Evolutionary conservation across 2,329 filamentous ascomycete species (phyloP), one percentile per base, ranked within the genome.

Genomic region (Beauveria caledonica): DNA sequence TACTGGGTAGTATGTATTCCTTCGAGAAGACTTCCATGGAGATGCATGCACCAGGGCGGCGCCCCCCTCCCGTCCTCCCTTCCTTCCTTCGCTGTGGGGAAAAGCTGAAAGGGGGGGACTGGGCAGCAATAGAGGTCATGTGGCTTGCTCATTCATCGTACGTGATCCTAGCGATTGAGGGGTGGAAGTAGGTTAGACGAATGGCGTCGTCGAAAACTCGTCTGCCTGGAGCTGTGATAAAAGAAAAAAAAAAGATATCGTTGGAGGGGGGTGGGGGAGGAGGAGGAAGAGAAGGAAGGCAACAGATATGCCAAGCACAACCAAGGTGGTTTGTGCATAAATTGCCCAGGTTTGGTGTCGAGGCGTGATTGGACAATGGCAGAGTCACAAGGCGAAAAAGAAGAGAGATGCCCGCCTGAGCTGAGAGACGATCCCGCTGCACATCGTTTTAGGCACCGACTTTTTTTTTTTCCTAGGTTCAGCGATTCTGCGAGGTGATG

Each of bases 21-120:
- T 71, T 71, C 69, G 66, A 68, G 69, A 71, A 71, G 67, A 67
- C 67, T 71, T 70, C 68, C 68, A 66, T 65, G 66, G 56, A 55
- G 33, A 55, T 49, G 23, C 15, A 36, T 21, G 8, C n/a, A 13
- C 19, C 48, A 36, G 8, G 9, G 8, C 15, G 8, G 25, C n/a
- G 3, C 11, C 48, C 48, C 46, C 9, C 48, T 9, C 46, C 23
- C 36, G 7, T 8, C 40, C 40, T 25, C 23, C 46, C 11, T 15
- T 5, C 29, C 29, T 15, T 36, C 33, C 33, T 36, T 36, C 19
- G 9, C n/a, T 39, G 42, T 39, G 42, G 53, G 27, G 15, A 33
- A 50, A 33, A 11, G 17, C 11, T 17, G 40, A 33, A 11, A 13
- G 45, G 23, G 8, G 48, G 17, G 17, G 8, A 17, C 29, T 50